Conservation (phyloP, 352 stramenopile species). For the Pseudoperonospora humuli region DNA sequence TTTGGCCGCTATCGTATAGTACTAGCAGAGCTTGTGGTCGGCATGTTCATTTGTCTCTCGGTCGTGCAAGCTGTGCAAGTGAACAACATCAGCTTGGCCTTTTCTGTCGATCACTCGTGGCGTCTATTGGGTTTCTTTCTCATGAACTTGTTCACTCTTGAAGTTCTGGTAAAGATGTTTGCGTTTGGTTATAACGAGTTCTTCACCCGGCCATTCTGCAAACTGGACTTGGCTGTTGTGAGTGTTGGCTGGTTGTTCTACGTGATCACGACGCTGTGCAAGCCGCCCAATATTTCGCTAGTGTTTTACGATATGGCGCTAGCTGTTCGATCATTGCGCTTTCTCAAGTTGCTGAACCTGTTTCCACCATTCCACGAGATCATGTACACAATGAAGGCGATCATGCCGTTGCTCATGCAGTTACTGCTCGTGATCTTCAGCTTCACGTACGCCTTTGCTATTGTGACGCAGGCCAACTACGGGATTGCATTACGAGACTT, state of each 20-base stretch:
- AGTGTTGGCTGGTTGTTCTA: slow-evolving; percentile 78
- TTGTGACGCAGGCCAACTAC: slow-evolving; percentile 76
- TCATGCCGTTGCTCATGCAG: slow-evolving; percentile 72
- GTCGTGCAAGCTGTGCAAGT: slow-evolving; percentile 76
- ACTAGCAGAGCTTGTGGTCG: slow-evolving; percentile 63
- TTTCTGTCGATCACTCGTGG: slow-evolving; percentile 68
- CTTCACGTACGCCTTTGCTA: slow-evolving; percentile 78
- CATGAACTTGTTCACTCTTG: slow-evolving; percentile 63
- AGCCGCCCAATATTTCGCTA: slow-evolving; percentile 50
- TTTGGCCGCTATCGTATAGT: slow-evolving; percentile 64
- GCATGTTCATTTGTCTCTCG: slow-evolving; percentile 64
- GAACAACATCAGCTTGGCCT: slow-evolving; percentile 74
- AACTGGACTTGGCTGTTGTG: slow-evolving; percentile 64
- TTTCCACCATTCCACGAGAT: slow-evolving; percentile 81
- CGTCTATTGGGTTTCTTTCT: slow-evolving; percentile 61
- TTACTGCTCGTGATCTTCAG: slow-evolving; percentile 77
- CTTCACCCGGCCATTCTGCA: slow-evolving; percentile 70
- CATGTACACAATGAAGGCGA: slow-evolving; percentile 78
- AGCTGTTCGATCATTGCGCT: slow-evolving; percentile 62
- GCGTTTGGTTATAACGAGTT: slow-evolving; percentile 73
- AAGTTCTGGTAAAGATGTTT: slow-evolving; percentile 71
- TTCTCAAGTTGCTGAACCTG: slow-evolving; percentile 78
- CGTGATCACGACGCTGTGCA: slow-evolving; percentile 52
- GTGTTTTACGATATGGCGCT: slow-evolving; percentile 76
- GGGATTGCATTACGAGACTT: slow-evolving; percentile 51